Evolutionary conservation across 2,329 filamentous ascomycete species (phyloP), one percentile per base, ranked within the genome.

Genomic region (Colletotrichum orbiculare): DNA sequence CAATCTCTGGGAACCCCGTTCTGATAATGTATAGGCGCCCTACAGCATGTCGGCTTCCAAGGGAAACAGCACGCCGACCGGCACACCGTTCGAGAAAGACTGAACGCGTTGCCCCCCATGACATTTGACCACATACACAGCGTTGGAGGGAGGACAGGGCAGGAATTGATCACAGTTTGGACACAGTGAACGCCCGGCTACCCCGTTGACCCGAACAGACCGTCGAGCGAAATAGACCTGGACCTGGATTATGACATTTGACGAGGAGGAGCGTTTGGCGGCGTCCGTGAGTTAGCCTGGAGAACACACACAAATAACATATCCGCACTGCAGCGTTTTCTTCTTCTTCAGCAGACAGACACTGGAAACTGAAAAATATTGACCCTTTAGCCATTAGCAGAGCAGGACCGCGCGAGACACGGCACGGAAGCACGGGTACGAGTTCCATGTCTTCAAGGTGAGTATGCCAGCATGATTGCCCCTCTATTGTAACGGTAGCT

Each of bases 21-120:
- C 56, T 74, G 7, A 68, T 50, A 52, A 38, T 12, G 38, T 54
- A 37, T 67, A 91, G 89, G 89, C 89, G 49, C 89, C 90, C 1
- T 92, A 91, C 72, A 91, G 88, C 73, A 90, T 92, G 87, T 89
- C 89, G 8, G 79, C 81, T 49, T 89, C 89, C 1, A 87, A 83
- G 68, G 88, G 89, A 17, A 83, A 86, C 1, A 83, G 85, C 11
- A 91, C 89, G 3, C 89, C 67, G 11, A 60, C 43, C n/a, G 37
- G 48, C 7, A 33, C 38, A 11, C 50, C 48, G 8, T 66, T 64
- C 42, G 60, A 66, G 34, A 66, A 66, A 49, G 60, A 38, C 11
- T 66, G 15, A 52, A 34, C 10, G 8, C 17, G 38, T 13, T 11
- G 13, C 34, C 13, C 42, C 39, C n/a, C 3, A 34, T 11, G 17